Percentiles rank a stretch among this genome's conserved stretches.
phyloP scores from a whole-genome alignment of 495 filamentous ascomycete species.

The Annulohypoxylon bovei region DNA sequence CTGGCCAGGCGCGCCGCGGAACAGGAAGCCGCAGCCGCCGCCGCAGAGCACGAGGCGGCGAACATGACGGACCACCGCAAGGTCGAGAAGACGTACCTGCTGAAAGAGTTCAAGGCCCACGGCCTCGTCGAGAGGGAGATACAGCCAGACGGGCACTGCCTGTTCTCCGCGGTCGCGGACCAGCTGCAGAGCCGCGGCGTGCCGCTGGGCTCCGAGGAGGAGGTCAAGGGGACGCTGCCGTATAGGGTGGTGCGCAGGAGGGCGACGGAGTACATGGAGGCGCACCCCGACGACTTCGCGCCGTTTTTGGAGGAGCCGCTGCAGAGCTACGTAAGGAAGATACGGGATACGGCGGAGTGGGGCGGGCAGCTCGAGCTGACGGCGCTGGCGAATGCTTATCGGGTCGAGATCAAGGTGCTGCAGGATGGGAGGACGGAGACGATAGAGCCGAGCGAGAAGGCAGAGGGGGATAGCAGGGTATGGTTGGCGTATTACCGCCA shows the following conservation, averaged over 20 bases:
- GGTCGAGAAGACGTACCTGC: conserved; percentile 76
- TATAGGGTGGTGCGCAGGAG: conserved; percentile 65
- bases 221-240: conserved; percentile 34
- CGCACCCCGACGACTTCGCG: conserved; percentile 64
- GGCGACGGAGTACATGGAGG: conserved; percentile 67
- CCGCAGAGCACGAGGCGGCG: conserved; percentile 78
- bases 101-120: conserved; percentile 66
- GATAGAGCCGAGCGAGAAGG: conserved; percentile 64
- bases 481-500: conserved; percentile 98
- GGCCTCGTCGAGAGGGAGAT: conserved; percentile 80
- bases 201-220: conserved; percentile 43
- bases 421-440: conserved; percentile 84
- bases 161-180: conserved; percentile 93
- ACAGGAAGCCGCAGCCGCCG: conserved; percentile 70
- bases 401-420: conserved; percentile 83
- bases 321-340: conserved; percentile 75
- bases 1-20: conserved; percentile 89
- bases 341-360: conserved; percentile 94
- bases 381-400: conserved; percentile 85
- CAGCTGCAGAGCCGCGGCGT: conserved; percentile 68
- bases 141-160: conserved; percentile 90
- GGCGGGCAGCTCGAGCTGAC: conserved; percentile 90
- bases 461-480: conserved; percentile 53
- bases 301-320: conserved; percentile 86
- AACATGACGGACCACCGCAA: conserved; percentile 77